Evolutionary conservation across 1,139 yeast species (phyloP), one percentile per base, ranked within the genome.

Genomic region (Meyerozyma guilliermondii): DNA sequence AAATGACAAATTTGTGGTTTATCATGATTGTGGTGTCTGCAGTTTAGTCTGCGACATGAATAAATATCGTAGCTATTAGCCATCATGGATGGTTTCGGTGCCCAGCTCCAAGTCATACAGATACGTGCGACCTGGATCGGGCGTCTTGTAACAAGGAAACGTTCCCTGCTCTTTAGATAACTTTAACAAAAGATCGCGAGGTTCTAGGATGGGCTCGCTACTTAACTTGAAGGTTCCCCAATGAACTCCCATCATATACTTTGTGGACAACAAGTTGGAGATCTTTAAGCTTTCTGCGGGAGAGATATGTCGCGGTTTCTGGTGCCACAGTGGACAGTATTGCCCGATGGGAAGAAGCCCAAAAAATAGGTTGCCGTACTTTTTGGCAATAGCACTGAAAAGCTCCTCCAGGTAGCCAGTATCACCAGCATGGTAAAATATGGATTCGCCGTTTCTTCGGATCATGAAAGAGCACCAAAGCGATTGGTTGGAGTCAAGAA

Each of bases 211-310:
- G 41, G 88, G 86, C 59, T 91, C 98, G 39, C 91, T 86, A 59
- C 95, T 85, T 49, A 91, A 66, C 35, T 87, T 83, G 64, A 88
- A 91, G 0, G 98, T 91, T 0, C 98, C 98, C 95, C 96, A 91
- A 61, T 91, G 98, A 27, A 91, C 87, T 1, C 98, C 98, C 48
- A 86, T 78, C 66, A 87, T 78, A 51, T 74, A 78, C 43, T 71
- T 62, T 3, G 87, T 81, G 3, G 74, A 66, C 43, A 87, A 55
- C 50, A 84, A 87, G 13, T 72, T 59, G 74, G 83, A 82, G 4
- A 89, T 81, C 48, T 77, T 68, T 2, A 87, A 51, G 5, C 92
- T 81, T 54, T 91, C 98, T 38, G 67, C 70, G 0, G 98, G 97
- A 36, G 83, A 81, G 37, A 84, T 86, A 56, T 91, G 98, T 50